Evolutionary conservation across 2,329 filamentous ascomycete genomes (phyloP).

Genomic region (Aspergillus tanneri): DNA sequence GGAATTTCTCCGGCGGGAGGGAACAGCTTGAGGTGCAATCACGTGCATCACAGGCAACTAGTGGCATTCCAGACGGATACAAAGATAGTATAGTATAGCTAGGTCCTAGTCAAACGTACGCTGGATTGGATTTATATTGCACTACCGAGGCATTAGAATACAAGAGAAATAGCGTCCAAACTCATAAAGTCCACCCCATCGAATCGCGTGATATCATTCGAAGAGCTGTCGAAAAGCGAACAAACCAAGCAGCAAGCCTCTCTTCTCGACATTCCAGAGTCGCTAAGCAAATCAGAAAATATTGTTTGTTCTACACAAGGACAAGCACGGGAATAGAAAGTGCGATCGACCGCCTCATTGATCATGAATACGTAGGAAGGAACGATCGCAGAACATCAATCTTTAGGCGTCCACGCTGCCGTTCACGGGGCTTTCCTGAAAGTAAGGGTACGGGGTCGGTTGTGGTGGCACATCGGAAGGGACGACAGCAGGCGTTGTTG

Average conservation of each 20-base stretch:
- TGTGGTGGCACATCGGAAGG: conserved; percentile 19
- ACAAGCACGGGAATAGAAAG: conserved; percentile 15
- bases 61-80: too few relatives aligned
- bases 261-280: conserved; percentile 21
- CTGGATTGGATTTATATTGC: not conserved
- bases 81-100: too few relatives aligned
- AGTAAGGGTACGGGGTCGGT: conserved; percentile 31
- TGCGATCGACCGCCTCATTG: conserved; percentile 4
- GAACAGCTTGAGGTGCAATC: conserved; percentile 20
- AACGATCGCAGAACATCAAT: not conserved
- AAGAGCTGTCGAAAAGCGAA: conserved; percentile 12
- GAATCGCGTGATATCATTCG: conserved; percentile 23
- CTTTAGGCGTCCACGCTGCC: conserved; percentile 22
- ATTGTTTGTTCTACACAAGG: conserved; percentile 21
- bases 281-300: conserved; percentile 24
- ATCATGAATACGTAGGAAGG: not conserved
- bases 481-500: conserved; percentile 4
- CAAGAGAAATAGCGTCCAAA: conserved; percentile 29
- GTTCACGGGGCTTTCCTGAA: conserved; percentile 33
- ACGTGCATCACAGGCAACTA: too few relatives aligned
- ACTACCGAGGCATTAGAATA: conserved; percentile 31
- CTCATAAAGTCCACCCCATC: conserved; percentile 23
- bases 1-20: conserved; percentile 31
- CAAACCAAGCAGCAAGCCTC: conserved; percentile 5
- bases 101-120: too few relatives aligned